A percentile compares a stretch with the other conserved stretches of the same genome.
Conservation (phyloP, 352 stramenopile genomes). For the Phytophthora idaei region DNA sequence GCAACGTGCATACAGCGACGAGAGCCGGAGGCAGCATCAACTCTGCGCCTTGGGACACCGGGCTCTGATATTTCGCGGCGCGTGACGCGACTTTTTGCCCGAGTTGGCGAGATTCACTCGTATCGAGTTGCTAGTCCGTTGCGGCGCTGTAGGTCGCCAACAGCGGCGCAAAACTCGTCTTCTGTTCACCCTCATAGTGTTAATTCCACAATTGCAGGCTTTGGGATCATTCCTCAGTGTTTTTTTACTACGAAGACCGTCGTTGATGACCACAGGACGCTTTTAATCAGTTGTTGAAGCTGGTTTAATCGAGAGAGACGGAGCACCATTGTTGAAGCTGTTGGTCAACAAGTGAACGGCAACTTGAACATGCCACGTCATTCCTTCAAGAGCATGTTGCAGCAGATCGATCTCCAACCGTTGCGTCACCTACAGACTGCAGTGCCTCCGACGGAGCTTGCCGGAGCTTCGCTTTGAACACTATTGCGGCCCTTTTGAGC, state of each 20-base stretch:
- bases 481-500: background rate
- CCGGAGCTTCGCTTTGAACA: constrained; percentile 2
- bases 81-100: constrained; percentile 5
- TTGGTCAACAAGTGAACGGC: constrained; percentile 11
- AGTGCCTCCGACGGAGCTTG: background rate
- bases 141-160: background rate
- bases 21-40: constrained; percentile 23
- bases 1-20: constrained; percentile 10
- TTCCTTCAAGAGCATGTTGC: constrained; percentile 3
- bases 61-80: constrained; percentile 12
- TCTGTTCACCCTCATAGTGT: background rate
- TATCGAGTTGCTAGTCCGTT: background rate
- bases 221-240: background rate
- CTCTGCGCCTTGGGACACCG: constrained; percentile 9
- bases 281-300: constrained; percentile 29
- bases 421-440: background rate
- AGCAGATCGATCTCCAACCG: constrained; percentile 18
- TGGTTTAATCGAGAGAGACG: constrained; percentile 35
- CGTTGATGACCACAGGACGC: background rate
- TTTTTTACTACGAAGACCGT: background rate
- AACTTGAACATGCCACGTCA: constrained; percentile 29
- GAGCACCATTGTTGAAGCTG: constrained; percentile 29
- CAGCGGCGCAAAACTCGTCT: background rate
- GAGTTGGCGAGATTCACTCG: constrained; percentile 2
- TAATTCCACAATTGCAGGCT: background rate